These are phyloP conservation scores for Cryptococcus deneoformans DNA, from an alignment of 1,284 basidiomycete genomes.

Conservation along the genomic window DNA sequence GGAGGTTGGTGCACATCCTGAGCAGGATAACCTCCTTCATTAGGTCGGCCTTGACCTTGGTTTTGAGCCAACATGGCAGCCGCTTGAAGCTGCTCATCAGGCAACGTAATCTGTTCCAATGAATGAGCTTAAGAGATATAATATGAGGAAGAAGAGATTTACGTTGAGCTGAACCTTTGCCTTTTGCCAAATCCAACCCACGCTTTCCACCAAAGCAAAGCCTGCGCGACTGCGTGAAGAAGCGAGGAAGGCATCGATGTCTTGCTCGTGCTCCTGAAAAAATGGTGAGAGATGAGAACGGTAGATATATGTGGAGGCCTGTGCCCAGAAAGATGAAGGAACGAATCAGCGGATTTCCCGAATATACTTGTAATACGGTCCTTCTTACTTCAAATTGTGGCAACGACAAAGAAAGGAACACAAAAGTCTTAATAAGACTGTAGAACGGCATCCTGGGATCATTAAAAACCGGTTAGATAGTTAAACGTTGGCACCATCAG, in stretches of 20 bases:
- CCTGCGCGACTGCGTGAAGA: constrained; percentile 32
- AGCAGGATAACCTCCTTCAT: constrained; percentile 10
- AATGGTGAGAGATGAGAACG: constrained; percentile 63
- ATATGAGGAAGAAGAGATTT: constrained; percentile 11
- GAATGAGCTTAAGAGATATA: neutral
- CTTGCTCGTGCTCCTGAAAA: constrained; percentile 61
- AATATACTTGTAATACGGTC: neutral
- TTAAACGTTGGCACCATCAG: neutral
- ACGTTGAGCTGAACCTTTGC: constrained; percentile 38
- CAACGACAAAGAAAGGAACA: constrained; percentile 69
- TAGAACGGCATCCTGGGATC: constrained; percentile 70
- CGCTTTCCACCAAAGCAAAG: constrained; percentile 25
- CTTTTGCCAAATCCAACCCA: constrained; percentile 43
- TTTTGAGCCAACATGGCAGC: neutral
- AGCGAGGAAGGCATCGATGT: constrained; percentile 63
- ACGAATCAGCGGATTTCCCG: neutral
- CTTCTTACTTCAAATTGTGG: constrained; percentile 66
- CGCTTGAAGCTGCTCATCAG: neutral
- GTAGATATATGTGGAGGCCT: constrained; percentile 75
- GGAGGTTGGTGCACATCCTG: constrained; percentile 34
- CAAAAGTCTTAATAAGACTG: constrained; percentile 65
- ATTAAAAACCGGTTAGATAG: neutral
- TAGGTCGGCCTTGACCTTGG: neutral
- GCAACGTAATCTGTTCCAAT: neutral
- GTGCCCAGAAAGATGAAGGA: neutral